phyloP scores from a whole-genome alignment of 345 rosid genomes.

The Acer saccharum region DNA sequence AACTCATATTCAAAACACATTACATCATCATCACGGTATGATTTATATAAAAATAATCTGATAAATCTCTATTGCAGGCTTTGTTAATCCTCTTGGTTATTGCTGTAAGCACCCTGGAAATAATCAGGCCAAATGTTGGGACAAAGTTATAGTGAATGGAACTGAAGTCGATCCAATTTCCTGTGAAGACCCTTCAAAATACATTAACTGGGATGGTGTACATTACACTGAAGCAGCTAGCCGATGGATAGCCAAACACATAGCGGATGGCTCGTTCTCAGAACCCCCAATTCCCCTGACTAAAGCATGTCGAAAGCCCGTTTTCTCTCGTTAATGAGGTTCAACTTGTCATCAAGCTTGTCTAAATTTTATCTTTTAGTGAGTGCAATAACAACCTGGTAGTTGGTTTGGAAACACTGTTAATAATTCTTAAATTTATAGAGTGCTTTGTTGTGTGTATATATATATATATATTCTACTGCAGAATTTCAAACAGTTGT shows the following conservation, averaged over 20 bases:
- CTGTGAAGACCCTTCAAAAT: constrained; percentile 30
- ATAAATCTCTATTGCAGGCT: constrained; percentile 23
- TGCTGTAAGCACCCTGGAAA: constrained; percentile 35
- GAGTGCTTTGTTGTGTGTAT: background rate
- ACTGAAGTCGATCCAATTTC: constrained; percentile 11
- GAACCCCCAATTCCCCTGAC: constrained; percentile 31
- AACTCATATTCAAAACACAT: background rate
- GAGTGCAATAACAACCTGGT: no score
- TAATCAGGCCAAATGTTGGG: constrained; percentile 24
- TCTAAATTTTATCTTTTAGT: background rate
- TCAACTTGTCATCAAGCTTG: background rate
- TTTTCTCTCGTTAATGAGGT: background rate
- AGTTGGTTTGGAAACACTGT: background rate
- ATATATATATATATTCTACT: no score
- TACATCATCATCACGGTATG: no score
- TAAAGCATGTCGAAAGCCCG: constrained; percentile 19
- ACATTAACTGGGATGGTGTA: constrained; percentile 39
- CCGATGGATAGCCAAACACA: constrained; percentile 29
- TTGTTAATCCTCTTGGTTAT: constrained; percentile 20
- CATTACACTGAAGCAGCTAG: constrained; percentile 44
- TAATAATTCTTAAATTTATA: no score
- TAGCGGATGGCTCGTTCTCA: constrained; percentile 32
- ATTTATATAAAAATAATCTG: background rate
- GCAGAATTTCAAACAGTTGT: no score
- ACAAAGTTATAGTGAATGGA: constrained; percentile 24